Evolutionary conservation across 1,284 basidiomycete species (phyloP), one percentile per base, ranked within the genome.

Genomic region (Puccinia polysora): DNA sequence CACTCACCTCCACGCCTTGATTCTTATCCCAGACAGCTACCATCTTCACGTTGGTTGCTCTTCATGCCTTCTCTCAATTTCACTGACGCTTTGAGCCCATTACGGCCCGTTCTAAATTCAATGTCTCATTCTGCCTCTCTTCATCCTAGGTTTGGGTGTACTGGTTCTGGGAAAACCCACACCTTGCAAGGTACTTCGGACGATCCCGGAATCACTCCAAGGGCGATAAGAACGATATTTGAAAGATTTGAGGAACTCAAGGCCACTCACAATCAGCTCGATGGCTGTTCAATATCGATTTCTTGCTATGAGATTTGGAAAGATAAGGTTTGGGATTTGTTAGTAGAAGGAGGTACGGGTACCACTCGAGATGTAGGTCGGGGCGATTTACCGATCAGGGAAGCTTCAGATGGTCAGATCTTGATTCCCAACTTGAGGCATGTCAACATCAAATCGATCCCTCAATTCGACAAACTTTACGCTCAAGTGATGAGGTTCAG

Each of bases 131-230:
- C 49, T 50, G 18, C 25, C 8, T 40, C 28, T 30, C 34, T 28
- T 62, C 28, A 28, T 43, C 23, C 55, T 40, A 69, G 65, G 18
- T 69, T 69, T 38, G 65, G 65, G 14, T 69, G 65, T 50, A 69
- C 65, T n/a, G 65, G 65, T 32, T 69, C 65, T 14, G 65, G 65
- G 34, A 69, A 69, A 52, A 69, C 65, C 7, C 65, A 69, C 30
- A 69, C 65, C 12, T 45, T 69, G 7, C 65, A 69, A 50, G 65
- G 65, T 14, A 47, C 65, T 5, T 38, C 65, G n/a, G 34, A 25
- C 8, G 53, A 69, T 36, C 65, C 65, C 10, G 65, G 65, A 15
- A 69, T 69, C 30, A 69, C 65, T 2, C 65, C 65, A 10, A 5
- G 65, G 14, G 65, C 65, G 23, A 32, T 69, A 3, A 23, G 55